phyloP scores from a whole-genome alignment of 176 grass and related monocot genomes.

The Echinochloa phyllopogon region DNA sequence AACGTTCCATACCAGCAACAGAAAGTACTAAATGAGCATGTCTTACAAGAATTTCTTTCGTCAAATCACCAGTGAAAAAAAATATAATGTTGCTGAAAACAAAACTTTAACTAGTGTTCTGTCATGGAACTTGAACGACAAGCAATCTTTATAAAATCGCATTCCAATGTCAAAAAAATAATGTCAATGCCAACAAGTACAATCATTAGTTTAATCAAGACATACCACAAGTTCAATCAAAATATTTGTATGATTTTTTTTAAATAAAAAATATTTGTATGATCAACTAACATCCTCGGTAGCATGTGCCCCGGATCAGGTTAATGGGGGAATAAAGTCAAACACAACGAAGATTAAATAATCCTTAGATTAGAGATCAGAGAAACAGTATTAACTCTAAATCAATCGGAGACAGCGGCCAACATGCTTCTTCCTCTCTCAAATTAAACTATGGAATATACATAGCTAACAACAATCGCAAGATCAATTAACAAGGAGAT shows the following conservation, averaged over 20 bases:
- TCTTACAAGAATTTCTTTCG: not conserved
- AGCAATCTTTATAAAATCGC: not conserved
- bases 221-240: not conserved
- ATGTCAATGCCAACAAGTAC: slow-evolving; percentile 13
- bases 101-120: slow-evolving; percentile 15
- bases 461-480: not conserved
- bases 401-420: not conserved
- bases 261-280: not conserved
- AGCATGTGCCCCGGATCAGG: slow-evolving; percentile 41
- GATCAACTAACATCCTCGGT: slow-evolving; percentile 25
- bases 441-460: not conserved
- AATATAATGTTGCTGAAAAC: not conserved
- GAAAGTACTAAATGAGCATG: not conserved
- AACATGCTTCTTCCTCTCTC: not conserved
- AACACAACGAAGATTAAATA: not conserved
- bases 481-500: slow-evolving; percentile 28
- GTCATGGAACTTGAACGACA: not conserved
- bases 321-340: slow-evolving; percentile 21
- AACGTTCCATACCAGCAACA: not conserved
- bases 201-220: slow-evolving; percentile 16
- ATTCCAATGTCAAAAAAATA: not conserved
- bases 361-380: slow-evolving; percentile 8
- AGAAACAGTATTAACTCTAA: not conserved
- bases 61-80: not conserved
- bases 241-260: not conserved